These are phyloP conservation scores for Plantago rigida DNA, from an alignment of 305 asterid species.

Conservation along the genomic window DNA sequence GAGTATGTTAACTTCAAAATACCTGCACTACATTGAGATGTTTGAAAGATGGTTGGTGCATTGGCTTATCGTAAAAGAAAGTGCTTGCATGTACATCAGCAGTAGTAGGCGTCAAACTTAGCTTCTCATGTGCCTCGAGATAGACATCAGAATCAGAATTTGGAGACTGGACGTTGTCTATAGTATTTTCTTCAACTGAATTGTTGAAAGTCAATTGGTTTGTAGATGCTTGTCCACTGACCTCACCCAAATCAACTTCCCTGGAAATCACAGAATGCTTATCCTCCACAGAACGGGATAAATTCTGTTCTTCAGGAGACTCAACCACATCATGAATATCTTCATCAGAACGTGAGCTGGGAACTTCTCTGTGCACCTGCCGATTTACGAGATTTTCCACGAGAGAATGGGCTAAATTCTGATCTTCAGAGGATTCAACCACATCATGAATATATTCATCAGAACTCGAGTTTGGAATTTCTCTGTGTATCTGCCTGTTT, in stretches of 20 bases:
- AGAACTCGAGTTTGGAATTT: constrained; percentile 16
- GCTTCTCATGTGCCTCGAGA: constrained; percentile 34
- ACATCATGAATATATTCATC: constrained; percentile 19
- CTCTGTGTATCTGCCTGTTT: constrained; percentile 20
- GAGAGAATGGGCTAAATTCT: constrained; percentile 4
- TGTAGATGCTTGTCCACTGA: constrained; percentile 27
- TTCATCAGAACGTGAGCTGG: background rate
- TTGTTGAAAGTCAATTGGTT: constrained; percentile 27
- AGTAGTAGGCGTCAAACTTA: constrained; percentile 29
- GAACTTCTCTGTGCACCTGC: background rate
- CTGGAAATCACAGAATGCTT: constrained; percentile 24
- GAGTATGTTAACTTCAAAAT: constrained; percentile 19
- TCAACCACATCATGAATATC: constrained; percentile 7
- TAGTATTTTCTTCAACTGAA: constrained; percentile 33
- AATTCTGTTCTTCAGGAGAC: background rate
- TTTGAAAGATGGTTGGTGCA: constrained; percentile 32
- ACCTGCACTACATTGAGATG: constrained; percentile 44
- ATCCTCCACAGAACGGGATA: constrained; percentile 16
- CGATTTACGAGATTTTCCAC: no score
- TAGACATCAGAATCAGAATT: constrained; percentile 27
- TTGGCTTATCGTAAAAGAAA: constrained; percentile 35
- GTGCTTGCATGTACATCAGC: constrained; percentile 33
- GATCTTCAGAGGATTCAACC: constrained; percentile 23
- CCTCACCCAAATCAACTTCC: constrained; percentile 21
- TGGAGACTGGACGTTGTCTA: constrained; percentile 21